Percentiles rank a stretch among this genome's conserved stretches.
These are phyloP conservation scores for Dianthus caryophyllus DNA, from an alignment of 148 eudicot genomes.

Conservation along the genomic window DNA sequence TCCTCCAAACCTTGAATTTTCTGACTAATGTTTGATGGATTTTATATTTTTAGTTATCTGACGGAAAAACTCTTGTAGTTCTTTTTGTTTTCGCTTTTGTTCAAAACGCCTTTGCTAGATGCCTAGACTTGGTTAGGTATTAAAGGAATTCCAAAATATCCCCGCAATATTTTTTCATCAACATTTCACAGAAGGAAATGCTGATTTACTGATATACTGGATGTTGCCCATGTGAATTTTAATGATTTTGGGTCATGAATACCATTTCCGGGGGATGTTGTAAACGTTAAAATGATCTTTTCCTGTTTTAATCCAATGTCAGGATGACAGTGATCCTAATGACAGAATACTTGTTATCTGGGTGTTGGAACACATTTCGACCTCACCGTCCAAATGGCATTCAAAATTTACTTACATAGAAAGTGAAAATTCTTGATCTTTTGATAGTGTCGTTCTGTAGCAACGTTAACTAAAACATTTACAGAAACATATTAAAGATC, in stretches of 20 bases:
- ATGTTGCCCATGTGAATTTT: not conserved
- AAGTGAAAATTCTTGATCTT: not conserved
- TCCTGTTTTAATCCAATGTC: not conserved
- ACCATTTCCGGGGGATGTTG: not conserved
- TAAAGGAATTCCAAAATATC: too few relatives aligned
- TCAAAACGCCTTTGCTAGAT: too few relatives aligned
- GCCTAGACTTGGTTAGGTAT: too few relatives aligned
- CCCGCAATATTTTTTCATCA: too few relatives aligned
- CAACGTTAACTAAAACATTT: not conserved
- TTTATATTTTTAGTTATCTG: too few relatives aligned
- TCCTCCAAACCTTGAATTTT: not conserved
- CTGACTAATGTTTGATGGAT: not conserved
- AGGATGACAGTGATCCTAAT: slow-evolving; percentile 1
- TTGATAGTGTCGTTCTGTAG: not conserved
- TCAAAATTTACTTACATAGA: not conserved
- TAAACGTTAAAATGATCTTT: not conserved
- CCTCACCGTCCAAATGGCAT: not conserved
- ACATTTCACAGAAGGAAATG: too few relatives aligned
- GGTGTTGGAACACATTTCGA: not conserved
- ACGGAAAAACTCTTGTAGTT: too few relatives aligned
- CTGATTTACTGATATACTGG: too few relatives aligned
- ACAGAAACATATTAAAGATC: not conserved
- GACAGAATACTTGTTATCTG: too few relatives aligned
- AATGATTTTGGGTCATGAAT: not conserved
- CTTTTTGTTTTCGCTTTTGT: too few relatives aligned